Base-by-base conservation (phyloP, 345 rosid genomes). In the Alliaria petiolata region DNA sequence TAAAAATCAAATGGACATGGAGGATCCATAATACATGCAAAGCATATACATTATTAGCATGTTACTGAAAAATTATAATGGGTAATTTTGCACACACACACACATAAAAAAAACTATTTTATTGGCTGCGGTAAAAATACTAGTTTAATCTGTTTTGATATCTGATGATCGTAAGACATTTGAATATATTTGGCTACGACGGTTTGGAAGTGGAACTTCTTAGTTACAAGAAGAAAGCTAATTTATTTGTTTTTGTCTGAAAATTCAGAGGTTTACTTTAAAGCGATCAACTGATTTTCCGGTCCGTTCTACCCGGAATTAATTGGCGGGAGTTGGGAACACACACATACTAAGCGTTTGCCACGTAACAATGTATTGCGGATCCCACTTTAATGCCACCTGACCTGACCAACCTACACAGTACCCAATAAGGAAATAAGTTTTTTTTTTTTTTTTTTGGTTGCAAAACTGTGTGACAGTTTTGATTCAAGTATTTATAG, bases 401-500 rank as follows among this genome's bases (percentile, higher is more conserved):
- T 68, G 45, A 75, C 74, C 69, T 68, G 57, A 68, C 79, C 78
- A 20, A 74, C 62, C 26, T 61, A 66, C 38, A 52, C 56, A 42
- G n/a, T n/a, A 66, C 43, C 36, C 65, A 59, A 36, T 38, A 38
- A 39, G 26, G 9, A 36, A 36, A 1, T 19, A 15, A 16, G 10
- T 55, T 8, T 4, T 33, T 55, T 30, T 0, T 31, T 31, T 54
- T 60, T n/a, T n/a, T n/a, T n/a, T n/a, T n/a, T n/a, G n/a, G n/a
- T 60, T 60, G 50, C 65, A 60, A 7, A n/a, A n/a, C n/a, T n/a
- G 14, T 15, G 65, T 9, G 50, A 60, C 11, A 60, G 10, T 38
- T 38, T 60, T 26, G 54, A 49, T 8, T 38, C 10, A 38, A 38
- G 17, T 39, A 59, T 13, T 22, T 14, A 14, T n/a, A n/a, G n/a